Evolutionary conservation across 2,329 filamentous ascomycete species (phyloP), one percentile per base, ranked within the genome.

Genomic region (Ceratocystis alfenasii): DNA sequence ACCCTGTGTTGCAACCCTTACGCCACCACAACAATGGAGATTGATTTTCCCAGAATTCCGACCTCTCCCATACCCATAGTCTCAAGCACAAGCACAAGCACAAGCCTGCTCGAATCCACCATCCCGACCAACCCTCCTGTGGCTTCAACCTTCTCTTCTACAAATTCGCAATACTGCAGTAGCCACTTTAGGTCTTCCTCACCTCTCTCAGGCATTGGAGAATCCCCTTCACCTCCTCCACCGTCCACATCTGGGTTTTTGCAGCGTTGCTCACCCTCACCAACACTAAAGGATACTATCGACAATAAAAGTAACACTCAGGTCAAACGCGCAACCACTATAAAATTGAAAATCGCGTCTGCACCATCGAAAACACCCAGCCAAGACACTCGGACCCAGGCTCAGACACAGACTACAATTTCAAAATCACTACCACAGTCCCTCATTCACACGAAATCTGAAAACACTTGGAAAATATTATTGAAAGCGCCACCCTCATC

Each of bases 201-300:
- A 44, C 81, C 82, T 44, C 77, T 84, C 53, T 83, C 82, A 1
- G 73, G 78, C 36, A 76, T 84, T 62, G 81, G 80, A 25, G 76
- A 78, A 61, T 82, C 82, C 25, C 82, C 82, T 1, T 81, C 80
- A n/a, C 77, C 79, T 55, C 72, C 75, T 48, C 70, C 74, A 64
- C 64, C 50, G 55, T 44, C 41, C n/a, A 53, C 10, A 6, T 12
- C 22, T 44, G 45, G 44, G 5, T 22, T 25, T 53, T 44, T 57
- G 12, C n/a, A 17, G 15, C 41, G 55, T 10, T 33, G 8, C 36
- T 10, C 36, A 3, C 36, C 64, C 10, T 46, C 45, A 5, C 28
- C 41, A 36, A 25, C 33, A 44, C 30, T 22, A 3, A 59, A 59
- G 25, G 30, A 59, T n/a, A 59, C 30, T 6, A 25, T 30, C 17